Evolutionary conservation across 2,329 filamentous ascomycete genomes (phyloP), one percentile per base, ranked within the genome.

Genomic region (Neonectria neomacrospora): DNA sequence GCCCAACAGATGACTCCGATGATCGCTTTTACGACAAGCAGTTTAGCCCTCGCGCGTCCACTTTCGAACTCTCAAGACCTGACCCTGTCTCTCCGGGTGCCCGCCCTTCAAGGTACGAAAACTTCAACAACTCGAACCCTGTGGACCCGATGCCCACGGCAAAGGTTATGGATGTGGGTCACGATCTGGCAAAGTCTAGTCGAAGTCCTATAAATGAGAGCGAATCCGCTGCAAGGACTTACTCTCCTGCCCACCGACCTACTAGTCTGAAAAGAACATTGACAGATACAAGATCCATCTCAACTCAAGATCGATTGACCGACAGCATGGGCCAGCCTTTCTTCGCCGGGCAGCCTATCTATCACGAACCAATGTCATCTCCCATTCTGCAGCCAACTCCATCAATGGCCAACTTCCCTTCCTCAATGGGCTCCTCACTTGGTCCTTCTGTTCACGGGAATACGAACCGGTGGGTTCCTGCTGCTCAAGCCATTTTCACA

Each of bases 401-500:
- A 59, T 76, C 75, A 9, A 78, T 76, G 39, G 80, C 78, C 18
- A 74, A 78, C 55, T 82, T 84, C 23, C 80, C 86, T 2, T 79
- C 79, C 16, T 76, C 81, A n/a, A 68, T 87, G 2, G 84, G 82
- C 11, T 82, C 80, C 12, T 76, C 81, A 20, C 68, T 87, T 1
- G 84, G 83, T 9, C 82, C 90, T 16, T 82, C 86, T 10, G 86
- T 92, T n/a, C 95, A 97, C 77, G 91, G 91, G 9, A 94, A 97
- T 78, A 91, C 93, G 61, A 96, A 92, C 72, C 89, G 96, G 77
- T 97, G 94, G 89, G 90, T 92, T 14, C 94, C 94, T 8, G 92
- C 93, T 44, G 92, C 95, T 5, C 96, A 99, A 77, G 96, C 96
- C 56, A 97, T 99, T 61, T 99, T 99, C 76, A 96, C 95, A 8